Percentiles rank a stretch among this genome's conserved stretches.
Conservation (phyloP, 495 filamentous ascomycete species). For the Trypethelium eluteriae region DNA sequence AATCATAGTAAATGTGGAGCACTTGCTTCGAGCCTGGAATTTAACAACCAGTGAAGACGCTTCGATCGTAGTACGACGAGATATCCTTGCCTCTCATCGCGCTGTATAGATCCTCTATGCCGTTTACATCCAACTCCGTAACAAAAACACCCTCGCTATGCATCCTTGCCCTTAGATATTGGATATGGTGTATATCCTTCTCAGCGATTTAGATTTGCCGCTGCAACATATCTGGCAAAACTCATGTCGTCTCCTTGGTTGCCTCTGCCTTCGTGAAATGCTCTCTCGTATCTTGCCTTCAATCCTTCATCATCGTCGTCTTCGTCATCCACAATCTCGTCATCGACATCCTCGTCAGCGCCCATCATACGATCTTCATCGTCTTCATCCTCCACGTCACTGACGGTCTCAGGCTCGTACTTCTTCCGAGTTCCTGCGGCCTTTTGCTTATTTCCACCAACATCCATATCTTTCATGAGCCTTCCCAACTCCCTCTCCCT, state of each 20-base stretch:
- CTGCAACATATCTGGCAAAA: slow-evolving; percentile 50
- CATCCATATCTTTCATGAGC: slow-evolving; percentile 90
- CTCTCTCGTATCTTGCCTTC: slow-evolving; percentile 52
- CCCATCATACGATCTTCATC: slow-evolving; percentile 44
- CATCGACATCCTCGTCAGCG: slow-evolving; percentile 28
- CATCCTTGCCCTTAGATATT: not conserved
- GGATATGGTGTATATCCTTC: not conserved
- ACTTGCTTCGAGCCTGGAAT: too few species aligned
- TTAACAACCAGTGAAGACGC: too few species aligned
- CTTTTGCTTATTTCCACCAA: slow-evolving; percentile 47
- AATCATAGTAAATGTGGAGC: too few species aligned
- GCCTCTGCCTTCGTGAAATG: slow-evolving; percentile 42
- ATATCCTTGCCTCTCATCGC: too few species aligned
- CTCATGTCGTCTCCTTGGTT: slow-evolving; percentile 48
- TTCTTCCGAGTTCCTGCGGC: slow-evolving; percentile 30
- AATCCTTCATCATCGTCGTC: slow-evolving; percentile 40
- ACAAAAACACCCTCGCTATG: slow-evolving; percentile 5
- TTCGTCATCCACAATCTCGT: slow-evolving; percentile 41
- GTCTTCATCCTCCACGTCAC: slow-evolving; percentile 53
- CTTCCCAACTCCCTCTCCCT: slow-evolving; percentile 76
- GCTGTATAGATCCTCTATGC: too few species aligned
- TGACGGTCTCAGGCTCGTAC: slow-evolving; percentile 47
- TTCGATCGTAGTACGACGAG: too few species aligned
- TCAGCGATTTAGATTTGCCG: slow-evolving; percentile 23
- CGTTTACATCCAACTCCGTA: too few species aligned